A percentile compares a stretch with the other conserved stretches of the same genome.
Conservation (phyloP, 495 filamentous ascomycete species). For the Lentithecium fluviatile region DNA sequence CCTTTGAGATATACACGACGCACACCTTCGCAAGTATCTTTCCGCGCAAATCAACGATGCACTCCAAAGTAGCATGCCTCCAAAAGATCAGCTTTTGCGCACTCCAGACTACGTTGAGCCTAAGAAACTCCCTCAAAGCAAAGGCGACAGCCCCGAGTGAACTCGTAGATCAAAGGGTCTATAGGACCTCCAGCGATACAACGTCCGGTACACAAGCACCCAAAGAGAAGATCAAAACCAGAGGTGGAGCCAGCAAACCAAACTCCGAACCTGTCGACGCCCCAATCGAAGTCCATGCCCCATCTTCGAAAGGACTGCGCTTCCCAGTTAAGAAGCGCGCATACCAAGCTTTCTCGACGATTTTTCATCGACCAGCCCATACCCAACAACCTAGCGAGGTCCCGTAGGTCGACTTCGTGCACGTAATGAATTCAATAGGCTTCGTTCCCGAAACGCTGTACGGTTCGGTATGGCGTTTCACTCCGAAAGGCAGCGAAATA, state of each 20-base stretch:
- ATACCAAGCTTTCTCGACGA: slow-evolving; percentile 47
- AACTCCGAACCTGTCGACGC: not conserved
- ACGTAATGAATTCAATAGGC: slow-evolving; percentile 51
- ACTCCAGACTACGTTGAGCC: slow-evolving; percentile 5
- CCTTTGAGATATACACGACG: slow-evolving; percentile 47
- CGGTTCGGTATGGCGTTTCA: slow-evolving; percentile 55
- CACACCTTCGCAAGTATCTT: not conserved
- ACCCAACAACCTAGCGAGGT: slow-evolving; percentile 46
- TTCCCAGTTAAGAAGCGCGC: slow-evolving; percentile 8
- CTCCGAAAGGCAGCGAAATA: slow-evolving; percentile 22
- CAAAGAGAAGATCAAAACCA: slow-evolving; percentile 5
- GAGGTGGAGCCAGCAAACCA: not conserved
- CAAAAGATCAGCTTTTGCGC: not conserved
- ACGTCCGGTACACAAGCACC: not conserved
- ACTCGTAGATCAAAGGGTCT: not conserved
- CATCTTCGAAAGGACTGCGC: not conserved
- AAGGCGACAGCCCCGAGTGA: not conserved
- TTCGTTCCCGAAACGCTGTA: slow-evolving; percentile 52
- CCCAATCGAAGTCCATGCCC: not conserved
- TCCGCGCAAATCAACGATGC: not conserved
- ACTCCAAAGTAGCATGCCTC: not conserved
- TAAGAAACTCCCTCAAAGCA: not conserved
- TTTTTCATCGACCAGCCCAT: slow-evolving; percentile 44
- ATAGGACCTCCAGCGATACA: not conserved
- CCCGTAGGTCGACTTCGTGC: slow-evolving; percentile 52